phyloP scores from a whole-genome alignment of 768 basidiomycete genomes.

The Termitomyces sp. region DNA sequence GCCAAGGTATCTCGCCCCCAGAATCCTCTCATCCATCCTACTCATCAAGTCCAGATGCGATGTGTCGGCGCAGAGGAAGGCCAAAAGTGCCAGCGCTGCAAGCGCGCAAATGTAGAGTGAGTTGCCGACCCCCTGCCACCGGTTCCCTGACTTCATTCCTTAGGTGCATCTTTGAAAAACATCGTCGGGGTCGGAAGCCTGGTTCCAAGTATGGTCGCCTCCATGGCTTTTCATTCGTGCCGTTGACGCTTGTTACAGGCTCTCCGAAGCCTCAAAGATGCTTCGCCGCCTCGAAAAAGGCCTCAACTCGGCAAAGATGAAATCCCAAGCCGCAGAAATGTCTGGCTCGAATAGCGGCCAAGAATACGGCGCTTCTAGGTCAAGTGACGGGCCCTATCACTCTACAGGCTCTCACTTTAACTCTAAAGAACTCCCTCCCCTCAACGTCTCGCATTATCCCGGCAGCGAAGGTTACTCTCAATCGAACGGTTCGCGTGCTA shows the following conservation, averaged over 20 bases:
- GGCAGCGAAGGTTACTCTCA: slow-evolving; percentile 28
- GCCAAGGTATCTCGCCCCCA: slow-evolving; percentile 55
- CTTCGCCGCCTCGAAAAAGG: slow-evolving; percentile 82
- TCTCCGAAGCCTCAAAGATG: slow-evolving; percentile 89
- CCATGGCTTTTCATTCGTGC: slow-evolving; percentile 6
- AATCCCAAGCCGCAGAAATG: slow-evolving; percentile 43
- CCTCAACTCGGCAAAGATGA: slow-evolving; percentile 69
- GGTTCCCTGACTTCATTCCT: slow-evolving; percentile 6
- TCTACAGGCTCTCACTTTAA: slow-evolving; percentile 32
- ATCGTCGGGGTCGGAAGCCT: slow-evolving; percentile 82
- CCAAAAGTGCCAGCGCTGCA: slow-evolving; percentile 78
- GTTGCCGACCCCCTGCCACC: slow-evolving; percentile 10
- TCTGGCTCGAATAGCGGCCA: slow-evolving; percentile 25
- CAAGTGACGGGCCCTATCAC: slow-evolving; percentile 26
- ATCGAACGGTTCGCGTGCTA: slow-evolving; percentile 31
- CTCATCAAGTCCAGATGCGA: slow-evolving; percentile 61
- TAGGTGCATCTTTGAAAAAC: slow-evolving; percentile 85
- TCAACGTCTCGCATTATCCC: slow-evolving; percentile 33
- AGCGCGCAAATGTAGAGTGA: slow-evolving; percentile 74
- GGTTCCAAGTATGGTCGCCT: slow-evolving; percentile 68
- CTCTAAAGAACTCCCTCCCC: slow-evolving; percentile 43
- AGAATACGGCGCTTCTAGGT: slow-evolving; percentile 15
- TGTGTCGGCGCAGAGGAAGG: slow-evolving; percentile 88
- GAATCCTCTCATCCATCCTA: slow-evolving; percentile 10
- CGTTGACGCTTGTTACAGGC: slow-evolving; percentile 30